These are phyloP conservation scores for Fragaria ananassa DNA, from an alignment of 306 rosid species.

Conservation along the genomic window DNA sequence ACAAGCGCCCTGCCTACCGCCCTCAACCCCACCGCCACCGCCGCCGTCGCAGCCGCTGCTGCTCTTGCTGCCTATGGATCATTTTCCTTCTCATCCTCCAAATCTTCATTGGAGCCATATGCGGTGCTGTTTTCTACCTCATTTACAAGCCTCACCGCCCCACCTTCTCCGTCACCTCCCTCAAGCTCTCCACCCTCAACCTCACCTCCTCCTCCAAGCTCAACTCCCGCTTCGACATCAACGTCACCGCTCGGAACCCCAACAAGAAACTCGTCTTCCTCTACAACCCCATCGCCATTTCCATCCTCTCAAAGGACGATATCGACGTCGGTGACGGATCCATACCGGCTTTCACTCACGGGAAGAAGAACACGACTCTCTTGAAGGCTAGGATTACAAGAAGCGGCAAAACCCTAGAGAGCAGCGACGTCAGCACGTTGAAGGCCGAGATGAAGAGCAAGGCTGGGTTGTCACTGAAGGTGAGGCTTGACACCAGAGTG, in stretches of 20 bases:
- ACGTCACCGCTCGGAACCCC: constrained; percentile 45
- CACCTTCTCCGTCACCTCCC: constrained; percentile 34
- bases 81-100: constrained; percentile 43
- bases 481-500: constrained; percentile 67
- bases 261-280: constrained; percentile 48
- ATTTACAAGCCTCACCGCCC: constrained; percentile 59
- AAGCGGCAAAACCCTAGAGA: constrained; percentile 30
- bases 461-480: constrained; percentile 54
- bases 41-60: constrained; percentile 49
- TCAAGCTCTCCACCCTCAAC: constrained; percentile 36
- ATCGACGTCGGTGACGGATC: constrained; percentile 38
- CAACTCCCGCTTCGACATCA: constrained; percentile 41
- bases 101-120: constrained; percentile 45
- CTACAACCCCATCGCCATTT: constrained; percentile 32
- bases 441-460: constrained; percentile 56
- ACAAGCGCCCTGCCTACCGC: constrained; percentile 71
- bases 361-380: constrained; percentile 62
- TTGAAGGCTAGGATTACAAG: constrained; percentile 43
- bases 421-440: constrained; percentile 27
- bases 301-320: constrained; percentile 23
- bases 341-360: constrained; percentile 52
- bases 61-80: constrained; percentile 58
- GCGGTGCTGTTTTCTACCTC: constrained; percentile 51
- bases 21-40: constrained; percentile 53
- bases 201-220: constrained; percentile 34